Percentiles rank a stretch among this genome's conserved stretches.
Conservation (phyloP, 352 stramenopile genomes). For the Phytophthora fragariaefolia region DNA sequence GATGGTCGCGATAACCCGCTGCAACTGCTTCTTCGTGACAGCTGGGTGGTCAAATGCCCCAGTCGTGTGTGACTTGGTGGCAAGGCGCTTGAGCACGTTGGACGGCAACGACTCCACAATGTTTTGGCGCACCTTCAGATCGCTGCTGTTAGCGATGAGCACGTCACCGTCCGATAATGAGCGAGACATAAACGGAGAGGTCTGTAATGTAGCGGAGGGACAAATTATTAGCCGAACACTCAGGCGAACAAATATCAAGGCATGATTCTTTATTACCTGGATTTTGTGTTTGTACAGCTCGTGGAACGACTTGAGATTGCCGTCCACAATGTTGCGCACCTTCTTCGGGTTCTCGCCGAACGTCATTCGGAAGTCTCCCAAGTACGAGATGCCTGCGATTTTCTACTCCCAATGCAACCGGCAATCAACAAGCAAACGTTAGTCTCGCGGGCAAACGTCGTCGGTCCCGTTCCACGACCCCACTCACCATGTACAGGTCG, state of each 20-base stretch:
- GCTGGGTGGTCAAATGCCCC: constrained; percentile 34
- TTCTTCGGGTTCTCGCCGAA: constrained; percentile 93
- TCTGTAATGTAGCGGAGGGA: constrained; percentile 41
- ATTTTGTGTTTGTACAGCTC: constrained; percentile 81
- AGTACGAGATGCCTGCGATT: constrained; percentile 91
- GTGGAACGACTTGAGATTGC: constrained; percentile 79
- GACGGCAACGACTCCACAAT: constrained; percentile 64
- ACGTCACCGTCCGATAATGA: constrained; percentile 52
- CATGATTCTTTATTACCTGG: constrained; percentile 55
- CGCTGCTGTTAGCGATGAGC: constrained; percentile 57
- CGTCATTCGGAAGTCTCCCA: constrained; percentile 91
- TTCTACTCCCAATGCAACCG: constrained; percentile 48
- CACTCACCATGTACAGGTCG: constrained; percentile 82
- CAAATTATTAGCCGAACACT: too few relatives aligned
- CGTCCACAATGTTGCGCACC: constrained; percentile 91
- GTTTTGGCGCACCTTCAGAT: constrained; percentile 42
- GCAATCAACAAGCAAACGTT: constrained; percentile 8
- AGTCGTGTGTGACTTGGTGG: constrained; percentile 33
- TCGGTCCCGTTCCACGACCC: neutral
- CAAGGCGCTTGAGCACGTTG: constrained; percentile 51
- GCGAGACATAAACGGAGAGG: constrained; percentile 65
- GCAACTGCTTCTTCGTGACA: constrained; percentile 72
- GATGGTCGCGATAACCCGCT: constrained; percentile 65
- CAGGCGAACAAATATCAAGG: too few relatives aligned
- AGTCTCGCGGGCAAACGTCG: neutral